Evolutionary conservation across 192 early-diverging fungal species (phyloP).

Genomic region (Dimargaris xerosporica): DNA sequence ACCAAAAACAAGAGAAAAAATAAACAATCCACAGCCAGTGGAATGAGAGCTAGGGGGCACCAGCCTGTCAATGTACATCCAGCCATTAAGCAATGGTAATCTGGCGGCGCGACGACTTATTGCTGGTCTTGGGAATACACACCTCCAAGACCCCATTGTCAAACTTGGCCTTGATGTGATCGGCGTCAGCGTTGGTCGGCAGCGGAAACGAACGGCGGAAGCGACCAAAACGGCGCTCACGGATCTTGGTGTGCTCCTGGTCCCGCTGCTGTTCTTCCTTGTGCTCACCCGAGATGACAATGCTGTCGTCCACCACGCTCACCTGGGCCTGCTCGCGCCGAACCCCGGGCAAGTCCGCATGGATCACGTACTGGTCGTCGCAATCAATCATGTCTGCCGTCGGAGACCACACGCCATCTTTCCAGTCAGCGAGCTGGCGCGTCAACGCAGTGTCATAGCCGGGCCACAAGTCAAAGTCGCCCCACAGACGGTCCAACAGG

Average conservation of each 20-base stretch:
- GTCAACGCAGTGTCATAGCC: background rate
- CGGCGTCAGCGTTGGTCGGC: background rate
- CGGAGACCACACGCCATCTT: background rate
- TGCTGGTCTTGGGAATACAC: background rate
- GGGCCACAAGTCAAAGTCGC: background rate
- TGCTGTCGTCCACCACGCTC: background rate
- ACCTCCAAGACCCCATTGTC: conserved; percentile 1
- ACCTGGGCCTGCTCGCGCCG: background rate
- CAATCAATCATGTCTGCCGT: background rate
- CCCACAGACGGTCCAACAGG: background rate
- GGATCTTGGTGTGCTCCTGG: background rate
- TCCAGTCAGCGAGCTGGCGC: background rate
- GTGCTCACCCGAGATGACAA: background rate
- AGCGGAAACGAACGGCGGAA: conserved; percentile 3
- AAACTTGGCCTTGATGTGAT: background rate
- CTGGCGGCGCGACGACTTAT: background rate
- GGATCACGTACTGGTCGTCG: background rate
- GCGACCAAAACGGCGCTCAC: conserved; percentile 4
- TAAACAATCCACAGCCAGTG: too few relatives aligned
- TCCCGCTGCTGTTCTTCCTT: background rate
- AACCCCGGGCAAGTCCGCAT: conserved; percentile 1
- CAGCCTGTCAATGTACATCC: background rate
- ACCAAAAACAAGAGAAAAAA: too few relatives aligned
- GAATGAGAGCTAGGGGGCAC: too few relatives aligned
- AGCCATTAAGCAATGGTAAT: background rate